Conservation (phyloP, 192 early-diverging fungal species). For the Mortierella alpina region DNA sequence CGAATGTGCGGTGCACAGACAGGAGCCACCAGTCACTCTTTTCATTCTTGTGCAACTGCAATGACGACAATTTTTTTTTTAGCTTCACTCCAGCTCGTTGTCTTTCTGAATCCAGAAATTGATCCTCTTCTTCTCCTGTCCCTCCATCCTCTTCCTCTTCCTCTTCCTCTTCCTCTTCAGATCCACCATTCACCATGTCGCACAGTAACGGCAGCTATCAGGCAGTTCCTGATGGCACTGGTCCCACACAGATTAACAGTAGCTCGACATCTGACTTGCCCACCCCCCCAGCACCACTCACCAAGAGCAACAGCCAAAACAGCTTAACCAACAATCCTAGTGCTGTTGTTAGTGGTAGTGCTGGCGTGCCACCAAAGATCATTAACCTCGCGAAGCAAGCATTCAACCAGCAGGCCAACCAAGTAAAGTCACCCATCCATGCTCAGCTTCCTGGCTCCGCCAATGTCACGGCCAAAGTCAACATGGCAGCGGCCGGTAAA, state of each 20-base stretch:
- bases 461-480: slow-evolving; percentile 18
- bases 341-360: slow-evolving; percentile 21
- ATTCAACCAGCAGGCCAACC: slow-evolving; percentile 33
- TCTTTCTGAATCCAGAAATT: too few species aligned
- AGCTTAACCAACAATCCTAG: slow-evolving; percentile 10
- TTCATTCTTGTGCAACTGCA: background rate
- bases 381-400: slow-evolving; percentile 48
- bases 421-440: slow-evolving; percentile 42
- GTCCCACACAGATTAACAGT: background rate
- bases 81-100: too few species aligned
- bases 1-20: too few species aligned
- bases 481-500: slow-evolving; percentile 4
- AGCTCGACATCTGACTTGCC: background rate
- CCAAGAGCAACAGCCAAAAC: slow-evolving; percentile 24
- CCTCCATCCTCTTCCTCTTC: background rate
- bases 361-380: slow-evolving; percentile 52
- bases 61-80: slow-evolving; percentile 20
- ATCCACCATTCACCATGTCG: slow-evolving; percentile 14
- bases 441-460: slow-evolving; percentile 26
- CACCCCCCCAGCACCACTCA: background rate
- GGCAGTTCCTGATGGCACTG: slow-evolving; percentile 9
- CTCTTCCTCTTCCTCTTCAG: background rate
- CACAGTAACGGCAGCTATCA: slow-evolving; percentile 30
- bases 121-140: slow-evolving; percentile 1
- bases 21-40: background rate